Conservation (phyloP, 2,329 filamentous ascomycete genomes). For the Pseudopyricularia javanii region DNA sequence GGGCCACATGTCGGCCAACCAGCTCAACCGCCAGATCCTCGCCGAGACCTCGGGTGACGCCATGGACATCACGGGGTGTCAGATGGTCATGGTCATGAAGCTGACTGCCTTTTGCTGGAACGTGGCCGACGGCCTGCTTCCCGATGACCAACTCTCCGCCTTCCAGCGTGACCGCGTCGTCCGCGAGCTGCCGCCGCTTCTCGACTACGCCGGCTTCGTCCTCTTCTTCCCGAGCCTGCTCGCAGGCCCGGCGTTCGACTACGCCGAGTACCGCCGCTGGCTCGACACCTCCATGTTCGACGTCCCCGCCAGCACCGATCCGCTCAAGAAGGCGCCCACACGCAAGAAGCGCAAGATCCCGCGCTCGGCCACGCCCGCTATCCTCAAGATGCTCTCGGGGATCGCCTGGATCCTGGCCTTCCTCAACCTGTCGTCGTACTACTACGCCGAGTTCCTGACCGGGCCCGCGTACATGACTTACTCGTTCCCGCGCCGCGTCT, state of each 20-base stretch:
- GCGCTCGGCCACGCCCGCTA: constrained; percentile 74
- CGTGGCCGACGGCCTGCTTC: constrained; percentile 78
- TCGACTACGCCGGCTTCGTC: constrained; percentile 84
- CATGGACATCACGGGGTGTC: constrained; percentile 85
- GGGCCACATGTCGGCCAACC: constrained; percentile 86
- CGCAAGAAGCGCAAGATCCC: constrained; percentile 88
- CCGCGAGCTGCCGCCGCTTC: constrained; percentile 55
- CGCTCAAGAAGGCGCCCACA: constrained; percentile 71
- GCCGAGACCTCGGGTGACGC: constrained; percentile 42
- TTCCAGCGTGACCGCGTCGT: constrained; percentile 76
- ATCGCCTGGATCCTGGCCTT: constrained; percentile 71
- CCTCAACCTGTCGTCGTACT: constrained; percentile 58
- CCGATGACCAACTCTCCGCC: constrained; percentile 69
- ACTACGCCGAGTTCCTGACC: constrained; percentile 51
- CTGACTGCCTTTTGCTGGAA: constrained; percentile 97
- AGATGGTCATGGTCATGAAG: constrained; percentile 99
- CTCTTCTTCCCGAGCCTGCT: constrained; percentile 91
- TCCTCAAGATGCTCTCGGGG: constrained; percentile 61
- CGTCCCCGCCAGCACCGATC: constrained; percentile 67
- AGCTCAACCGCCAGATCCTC: constrained; percentile 64
- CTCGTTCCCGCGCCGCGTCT: constrained; percentile 60
- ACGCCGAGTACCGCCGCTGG: constrained; percentile 82
- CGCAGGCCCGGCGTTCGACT: constrained; percentile 88
- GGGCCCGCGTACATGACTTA: constrained; percentile 55
- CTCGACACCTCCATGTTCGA: constrained; percentile 94